Percentiles rank a stretch among this genome's conserved stretches.
These are phyloP conservation scores for Acer negundo DNA, from an alignment of 345 rosid genomes.

Conservation along the genomic window DNA sequence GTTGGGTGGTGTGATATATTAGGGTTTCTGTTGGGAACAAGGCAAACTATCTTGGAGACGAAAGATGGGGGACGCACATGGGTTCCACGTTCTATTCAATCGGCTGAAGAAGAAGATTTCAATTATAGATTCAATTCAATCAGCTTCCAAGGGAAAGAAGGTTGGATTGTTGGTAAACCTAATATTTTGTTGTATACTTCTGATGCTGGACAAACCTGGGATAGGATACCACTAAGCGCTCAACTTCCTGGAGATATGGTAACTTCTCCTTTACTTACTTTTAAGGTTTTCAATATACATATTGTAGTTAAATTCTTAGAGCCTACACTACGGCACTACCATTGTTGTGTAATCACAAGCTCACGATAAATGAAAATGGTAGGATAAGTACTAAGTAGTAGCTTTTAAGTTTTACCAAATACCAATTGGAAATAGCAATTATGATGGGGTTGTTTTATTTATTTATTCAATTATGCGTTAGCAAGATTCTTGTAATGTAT, in stretches of 20 bases:
- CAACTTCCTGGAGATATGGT: constrained; percentile 98
- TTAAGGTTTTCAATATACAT: no score
- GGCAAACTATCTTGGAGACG: constrained; percentile 91
- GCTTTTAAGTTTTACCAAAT: neutral
- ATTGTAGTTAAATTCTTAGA: neutral
- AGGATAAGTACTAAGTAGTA: neutral
- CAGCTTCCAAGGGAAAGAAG: constrained; percentile 86
- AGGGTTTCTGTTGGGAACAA: constrained; percentile 86
- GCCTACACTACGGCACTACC: no score
- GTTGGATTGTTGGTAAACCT: constrained; percentile 97
- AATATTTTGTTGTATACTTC: constrained; percentile 81
- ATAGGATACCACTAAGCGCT: constrained; percentile 80
- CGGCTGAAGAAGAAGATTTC: constrained; percentile 97
- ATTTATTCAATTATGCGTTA: neutral
- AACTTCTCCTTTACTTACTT: neutral
- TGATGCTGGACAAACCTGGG: constrained; percentile 83
- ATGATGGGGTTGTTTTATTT: neutral
- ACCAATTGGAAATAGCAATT: neutral
- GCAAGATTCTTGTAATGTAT: neutral
- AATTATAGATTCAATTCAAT: constrained; percentile 91
- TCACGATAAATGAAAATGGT: neutral
- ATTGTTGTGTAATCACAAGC: no score
- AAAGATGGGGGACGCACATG: constrained; percentile 83
- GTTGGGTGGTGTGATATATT: neutral
- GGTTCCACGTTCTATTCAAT: constrained; percentile 77